phyloP scores from a whole-genome alignment of 371 early-diverging fungal genomes.

The Circinella minor region DNA sequence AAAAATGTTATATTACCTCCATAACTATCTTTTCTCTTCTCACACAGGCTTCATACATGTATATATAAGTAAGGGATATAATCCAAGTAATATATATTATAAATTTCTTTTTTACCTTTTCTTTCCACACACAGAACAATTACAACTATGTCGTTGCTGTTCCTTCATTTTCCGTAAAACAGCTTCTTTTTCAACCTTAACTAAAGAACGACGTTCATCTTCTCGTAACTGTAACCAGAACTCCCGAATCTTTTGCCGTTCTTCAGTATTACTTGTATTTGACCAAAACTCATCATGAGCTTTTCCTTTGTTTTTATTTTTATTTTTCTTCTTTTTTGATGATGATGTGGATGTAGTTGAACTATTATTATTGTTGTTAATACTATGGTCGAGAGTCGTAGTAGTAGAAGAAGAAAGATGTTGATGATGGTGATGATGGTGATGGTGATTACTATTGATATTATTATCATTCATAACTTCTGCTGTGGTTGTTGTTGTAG shows the following conservation, averaged over 20 bases:
- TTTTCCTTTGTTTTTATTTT: slow-evolving; percentile 11
- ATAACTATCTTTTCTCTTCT: neutral
- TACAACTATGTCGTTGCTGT: slow-evolving; percentile 90
- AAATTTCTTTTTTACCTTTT: slow-evolving; percentile 63
- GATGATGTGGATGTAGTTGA: neutral
- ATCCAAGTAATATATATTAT: too few relatives aligned
- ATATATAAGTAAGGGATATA: neutral
- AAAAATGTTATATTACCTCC: too few relatives aligned
- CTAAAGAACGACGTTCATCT: slow-evolving; percentile 81
- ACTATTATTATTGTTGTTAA: neutral
- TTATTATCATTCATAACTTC: too few relatives aligned
- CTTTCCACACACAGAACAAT: slow-evolving; percentile 89
- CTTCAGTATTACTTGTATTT: slow-evolving; percentile 56
- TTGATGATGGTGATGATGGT: neutral
- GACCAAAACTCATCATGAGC: slow-evolving; percentile 16
- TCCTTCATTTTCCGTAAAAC: slow-evolving; percentile 92
- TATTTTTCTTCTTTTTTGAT: slow-evolving; percentile 10
- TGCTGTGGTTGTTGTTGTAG: neutral
- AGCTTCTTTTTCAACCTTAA: slow-evolving; percentile 90
- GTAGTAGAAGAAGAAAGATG: neutral
- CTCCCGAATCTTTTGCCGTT: slow-evolving; percentile 84
- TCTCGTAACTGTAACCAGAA: slow-evolving; percentile 91
- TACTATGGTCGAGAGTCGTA: neutral
- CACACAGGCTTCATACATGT: neutral
- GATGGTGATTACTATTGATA: neutral